Conservation (phyloP, 306 rosid genomes). For the Mimosa bimucronata region DNA sequence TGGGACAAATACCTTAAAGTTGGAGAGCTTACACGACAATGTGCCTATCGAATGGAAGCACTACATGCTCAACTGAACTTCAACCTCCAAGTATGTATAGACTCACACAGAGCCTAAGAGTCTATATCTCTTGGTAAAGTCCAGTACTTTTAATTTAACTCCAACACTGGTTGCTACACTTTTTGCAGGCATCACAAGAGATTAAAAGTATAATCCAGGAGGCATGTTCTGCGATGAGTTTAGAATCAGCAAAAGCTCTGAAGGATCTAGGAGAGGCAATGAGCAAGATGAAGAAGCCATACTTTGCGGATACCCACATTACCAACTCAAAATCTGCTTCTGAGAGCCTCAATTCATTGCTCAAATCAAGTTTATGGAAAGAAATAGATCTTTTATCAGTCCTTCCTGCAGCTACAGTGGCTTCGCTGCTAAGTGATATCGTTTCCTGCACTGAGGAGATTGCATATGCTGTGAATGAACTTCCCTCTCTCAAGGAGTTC, state of each 20-base stretch:
- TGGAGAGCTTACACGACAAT: conserved; percentile 56
- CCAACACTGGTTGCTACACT: background rate
- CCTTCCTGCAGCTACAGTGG: conserved; percentile 62
- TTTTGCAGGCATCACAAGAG: conserved; percentile 46
- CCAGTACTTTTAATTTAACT: background rate
- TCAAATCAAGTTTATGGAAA: conserved; percentile 47
- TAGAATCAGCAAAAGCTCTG: conserved; percentile 53
- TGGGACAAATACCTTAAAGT: conserved; percentile 79
- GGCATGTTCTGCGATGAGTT: conserved; percentile 48
- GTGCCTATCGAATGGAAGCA: conserved; percentile 60
- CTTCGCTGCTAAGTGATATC: conserved; percentile 65
- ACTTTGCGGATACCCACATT: conserved; percentile 38
- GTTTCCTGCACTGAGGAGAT: conserved; percentile 59
- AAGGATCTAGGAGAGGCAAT: conserved; percentile 44
- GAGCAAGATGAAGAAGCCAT: conserved; percentile 41
- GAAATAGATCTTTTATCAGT: conserved; percentile 45
- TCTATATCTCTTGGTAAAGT: background rate
- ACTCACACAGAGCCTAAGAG: background rate
- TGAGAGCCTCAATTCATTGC: conserved; percentile 46
- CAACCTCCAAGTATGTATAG: conserved; percentile 35
- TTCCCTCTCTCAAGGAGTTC: conserved; percentile 60
- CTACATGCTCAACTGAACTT: conserved; percentile 52
- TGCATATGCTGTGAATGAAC: conserved; percentile 62
- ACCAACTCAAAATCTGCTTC: conserved; percentile 48
- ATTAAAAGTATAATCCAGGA: conserved; percentile 48